Conservation (phyloP, 306 rosid species). For the Malus orientalis region DNA sequence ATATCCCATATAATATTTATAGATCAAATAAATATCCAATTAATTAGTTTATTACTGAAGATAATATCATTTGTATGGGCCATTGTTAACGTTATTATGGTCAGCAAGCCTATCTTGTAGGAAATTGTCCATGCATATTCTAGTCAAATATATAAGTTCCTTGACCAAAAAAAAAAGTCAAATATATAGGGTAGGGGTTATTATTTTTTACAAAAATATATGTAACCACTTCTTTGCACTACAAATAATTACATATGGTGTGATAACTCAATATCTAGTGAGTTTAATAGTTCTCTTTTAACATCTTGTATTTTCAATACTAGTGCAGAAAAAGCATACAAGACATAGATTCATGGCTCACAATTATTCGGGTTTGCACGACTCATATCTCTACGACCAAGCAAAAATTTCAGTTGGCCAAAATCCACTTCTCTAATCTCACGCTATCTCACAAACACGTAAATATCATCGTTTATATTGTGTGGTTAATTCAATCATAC, state of each 20-base stretch:
- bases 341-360: too few species aligned
- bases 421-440: too few species aligned
- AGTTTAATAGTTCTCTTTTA: too few species aligned
- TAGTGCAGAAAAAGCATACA: too few species aligned
- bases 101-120: not conserved
- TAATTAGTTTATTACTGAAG: too few species aligned
- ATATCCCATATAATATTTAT: too few species aligned
- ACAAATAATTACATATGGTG: not conserved
- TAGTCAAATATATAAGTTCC: too few species aligned
- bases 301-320: too few species aligned
- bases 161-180: not conserved
- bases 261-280: not conserved
- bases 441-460: not conserved
- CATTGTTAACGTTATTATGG: not conserved
- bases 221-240: not conserved
- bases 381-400: too few species aligned
- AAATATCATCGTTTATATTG: too few species aligned
- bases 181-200: not conserved
- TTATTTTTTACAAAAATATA: not conserved
- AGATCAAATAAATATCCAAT: too few species aligned
- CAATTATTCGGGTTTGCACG: not conserved
- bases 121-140: not conserved
- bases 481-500: not conserved
- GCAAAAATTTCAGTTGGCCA: too few species aligned
- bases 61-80: not conserved